These are phyloP conservation scores for Straminergon stramineum DNA, from an alignment of 225 moss, liverwort and hornwort species.

Conservation along the genomic window DNA sequence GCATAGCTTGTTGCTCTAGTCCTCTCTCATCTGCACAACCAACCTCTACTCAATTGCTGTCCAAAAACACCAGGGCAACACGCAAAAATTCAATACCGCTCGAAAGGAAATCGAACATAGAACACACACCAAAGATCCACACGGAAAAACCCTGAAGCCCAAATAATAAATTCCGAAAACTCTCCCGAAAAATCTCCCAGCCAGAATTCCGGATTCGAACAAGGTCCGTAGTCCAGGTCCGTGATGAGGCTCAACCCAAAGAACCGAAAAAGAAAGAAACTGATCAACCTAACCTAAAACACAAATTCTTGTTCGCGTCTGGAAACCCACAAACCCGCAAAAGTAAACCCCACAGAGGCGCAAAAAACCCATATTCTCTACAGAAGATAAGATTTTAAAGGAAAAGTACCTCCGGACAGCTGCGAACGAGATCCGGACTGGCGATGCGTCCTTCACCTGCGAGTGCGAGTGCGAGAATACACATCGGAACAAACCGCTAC, in stretches of 20 bases:
- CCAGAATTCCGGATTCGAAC: not conserved
- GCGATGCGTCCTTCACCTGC: not conserved
- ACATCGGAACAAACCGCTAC: not conserved
- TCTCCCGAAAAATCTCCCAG: not conserved
- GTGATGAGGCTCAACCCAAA: not conserved
- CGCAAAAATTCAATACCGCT: not conserved
- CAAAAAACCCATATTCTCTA: not conserved
- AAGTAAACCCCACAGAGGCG: not conserved
- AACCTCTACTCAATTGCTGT: not conserved
- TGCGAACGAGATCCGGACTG: not conserved
- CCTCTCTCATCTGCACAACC: constrained; percentile 43
- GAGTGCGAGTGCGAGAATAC: not conserved
- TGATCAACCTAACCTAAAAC: not conserved
- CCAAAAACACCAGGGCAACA: not conserved
- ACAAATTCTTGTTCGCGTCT: not conserved
- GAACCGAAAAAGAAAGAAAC: not conserved
- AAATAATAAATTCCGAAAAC: not conserved
- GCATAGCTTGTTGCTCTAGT: constrained; percentile 26
- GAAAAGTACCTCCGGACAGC: not conserved
- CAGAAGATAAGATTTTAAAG: not conserved
- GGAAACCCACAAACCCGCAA: not conserved
- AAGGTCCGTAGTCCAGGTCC: not conserved
- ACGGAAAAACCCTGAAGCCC: not conserved
- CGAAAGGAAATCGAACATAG: too few relatives aligned
- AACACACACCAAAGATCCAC: not conserved